A percentile compares a stretch with the other conserved stretches of the same genome.
Conservation (phyloP, 306 rosid species). For the Astragalus glycyphyllos region DNA sequence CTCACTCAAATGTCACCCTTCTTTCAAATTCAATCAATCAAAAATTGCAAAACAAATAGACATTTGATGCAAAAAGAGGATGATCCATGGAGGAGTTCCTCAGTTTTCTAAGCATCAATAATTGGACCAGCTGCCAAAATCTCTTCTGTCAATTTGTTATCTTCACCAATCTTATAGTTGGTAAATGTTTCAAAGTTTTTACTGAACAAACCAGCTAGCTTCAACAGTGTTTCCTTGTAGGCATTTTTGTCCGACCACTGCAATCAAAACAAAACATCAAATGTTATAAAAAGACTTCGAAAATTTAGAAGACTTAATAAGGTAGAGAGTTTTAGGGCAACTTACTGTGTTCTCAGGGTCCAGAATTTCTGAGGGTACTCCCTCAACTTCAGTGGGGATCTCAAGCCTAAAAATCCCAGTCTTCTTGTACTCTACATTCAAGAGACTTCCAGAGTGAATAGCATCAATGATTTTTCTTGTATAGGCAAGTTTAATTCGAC, state of each 20-base stretch:
- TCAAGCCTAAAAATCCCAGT: slow-evolving; percentile 82
- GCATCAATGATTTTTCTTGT: slow-evolving; percentile 88
- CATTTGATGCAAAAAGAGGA: slow-evolving; percentile 1
- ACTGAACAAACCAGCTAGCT: slow-evolving; percentile 76
- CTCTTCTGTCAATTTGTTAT: slow-evolving; percentile 64
- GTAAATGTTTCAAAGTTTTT: slow-evolving; percentile 74
- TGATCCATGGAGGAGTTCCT: background rate
- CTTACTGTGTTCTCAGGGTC: slow-evolving; percentile 76
- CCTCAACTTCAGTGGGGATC: slow-evolving; percentile 75
- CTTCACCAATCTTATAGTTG: slow-evolving; percentile 65
- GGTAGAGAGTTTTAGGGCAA: background rate
- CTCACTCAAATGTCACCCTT: background rate
- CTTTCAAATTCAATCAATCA: slow-evolving; percentile 15
- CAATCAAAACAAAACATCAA: slow-evolving; percentile 27
- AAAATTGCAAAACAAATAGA: background rate
- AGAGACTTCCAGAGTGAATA: slow-evolving; percentile 76
- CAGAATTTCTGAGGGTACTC: slow-evolving; percentile 80
- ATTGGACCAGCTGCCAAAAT: slow-evolving; percentile 83
- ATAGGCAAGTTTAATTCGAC: slow-evolving; percentile 71
- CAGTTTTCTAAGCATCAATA: slow-evolving; percentile 42
- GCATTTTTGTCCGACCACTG: slow-evolving; percentile 83
- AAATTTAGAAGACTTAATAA: background rate
- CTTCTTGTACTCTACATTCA: slow-evolving; percentile 61
- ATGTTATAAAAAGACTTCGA: background rate
- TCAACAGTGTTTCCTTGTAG: slow-evolving; percentile 59